Evolutionary conservation across 2,329 filamentous ascomycete genomes (phyloP).

Genomic region (Calonectria pseudoturangicola): DNA sequence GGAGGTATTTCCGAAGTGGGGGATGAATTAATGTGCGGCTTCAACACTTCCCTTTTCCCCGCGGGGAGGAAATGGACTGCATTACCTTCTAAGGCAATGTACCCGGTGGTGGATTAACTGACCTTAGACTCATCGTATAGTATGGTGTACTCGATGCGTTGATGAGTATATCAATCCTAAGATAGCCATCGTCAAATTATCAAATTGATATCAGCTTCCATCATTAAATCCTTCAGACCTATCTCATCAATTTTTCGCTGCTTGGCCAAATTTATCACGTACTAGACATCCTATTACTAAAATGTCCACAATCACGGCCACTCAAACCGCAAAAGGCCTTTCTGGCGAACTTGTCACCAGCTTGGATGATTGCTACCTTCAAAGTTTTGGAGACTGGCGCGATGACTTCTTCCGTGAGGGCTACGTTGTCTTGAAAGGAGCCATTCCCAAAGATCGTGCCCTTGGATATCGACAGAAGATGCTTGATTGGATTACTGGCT

Average conservation of each 20-base stretch:
- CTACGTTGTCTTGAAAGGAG: not conserved
- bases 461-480: not conserved
- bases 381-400: not conserved
- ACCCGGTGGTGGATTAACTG: no score
- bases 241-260: no score
- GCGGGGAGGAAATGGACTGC: not conserved
- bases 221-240: no score
- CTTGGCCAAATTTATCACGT: no score
- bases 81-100: not conserved
- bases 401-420: not conserved
- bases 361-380: not conserved
- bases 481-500: not conserved
- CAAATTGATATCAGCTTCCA: no score
- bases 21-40: not conserved
- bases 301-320: not conserved
- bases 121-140: not conserved
- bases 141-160: not conserved
- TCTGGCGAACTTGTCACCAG: not conserved
- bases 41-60: not conserved
- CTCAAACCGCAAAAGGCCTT: not conserved
- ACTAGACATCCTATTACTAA: not conserved
- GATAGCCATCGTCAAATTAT: no score
- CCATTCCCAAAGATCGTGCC: not conserved
- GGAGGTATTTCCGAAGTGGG: not conserved
- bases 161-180: not conserved